Evolutionary conservation across 2,329 filamentous ascomycete genomes (phyloP), one percentile per base, ranked within the genome.

Genomic region (Xylaria sp.): DNA sequence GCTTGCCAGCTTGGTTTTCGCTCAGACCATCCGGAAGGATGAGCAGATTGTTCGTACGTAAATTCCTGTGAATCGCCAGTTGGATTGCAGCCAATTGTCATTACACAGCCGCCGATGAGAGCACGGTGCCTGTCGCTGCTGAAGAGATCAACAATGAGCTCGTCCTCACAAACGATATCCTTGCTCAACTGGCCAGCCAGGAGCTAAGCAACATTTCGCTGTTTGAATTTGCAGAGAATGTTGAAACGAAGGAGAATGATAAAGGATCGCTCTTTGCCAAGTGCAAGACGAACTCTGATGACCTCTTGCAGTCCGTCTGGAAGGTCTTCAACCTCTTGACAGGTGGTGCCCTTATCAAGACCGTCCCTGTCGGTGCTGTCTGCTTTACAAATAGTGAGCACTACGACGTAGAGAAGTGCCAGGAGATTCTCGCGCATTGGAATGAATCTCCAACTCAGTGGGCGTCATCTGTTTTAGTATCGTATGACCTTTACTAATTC

Each of bases 201-300:
- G 71, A 75, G 10, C 49, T 71, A 36, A 69, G 51, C n/a, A 60
- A 74, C 20, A 67, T 76, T 9, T 68, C 71, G 7, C 65, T 75
- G 40, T 79, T 79, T 59, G 38, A 60, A 1, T 79, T 74, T 20
- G 51, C 65, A 6, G 62, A 70, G 5, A 56, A 70, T 15, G 10
- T 54, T 33, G 56, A 65, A 1, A 31, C 44, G 20, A 64, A 49
- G 6, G 40, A 26, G 20, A 60, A 57, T 40, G 44, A 38, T n/a
- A 70, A 67, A 49, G 46, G 59, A 68, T 17, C 58, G 26, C 5
- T 57, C 56, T 63, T 60, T n/a, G 38, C 61, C 6, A 51, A 48
- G 20, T 79, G 78, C 67, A 79, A 79, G 63, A 69, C 73, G 0
- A 74, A 72, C 59, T 78, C 77, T 0, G 75, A 77, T 4, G 78